A percentile compares a stretch with the other conserved stretches of the same genome.
These are phyloP conservation scores for Oryza australiensis DNA, from an alignment of 176 grass and related monocot genomes.

Conservation along the genomic window DNA sequence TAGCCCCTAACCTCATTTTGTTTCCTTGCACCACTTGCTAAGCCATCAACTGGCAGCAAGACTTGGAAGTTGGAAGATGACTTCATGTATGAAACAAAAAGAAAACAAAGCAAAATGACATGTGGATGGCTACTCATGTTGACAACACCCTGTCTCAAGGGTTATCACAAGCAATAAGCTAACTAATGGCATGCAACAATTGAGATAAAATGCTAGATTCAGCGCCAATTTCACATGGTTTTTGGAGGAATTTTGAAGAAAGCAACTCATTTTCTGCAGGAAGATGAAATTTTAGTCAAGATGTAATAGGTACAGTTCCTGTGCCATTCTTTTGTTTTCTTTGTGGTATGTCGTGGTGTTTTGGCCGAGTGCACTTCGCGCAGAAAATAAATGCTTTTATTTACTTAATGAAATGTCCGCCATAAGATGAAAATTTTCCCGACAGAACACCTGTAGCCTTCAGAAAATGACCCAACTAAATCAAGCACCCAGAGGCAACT, in stretches of 20 bases:
- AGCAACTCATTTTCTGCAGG: not conserved
- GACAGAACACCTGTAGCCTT: not conserved
- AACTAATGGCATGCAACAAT: not conserved
- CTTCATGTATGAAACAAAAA: conserved; percentile 24
- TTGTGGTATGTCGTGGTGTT: too few species aligned
- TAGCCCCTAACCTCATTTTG: not conserved
- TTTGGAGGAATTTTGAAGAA: not conserved
- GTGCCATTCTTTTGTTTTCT: too few species aligned
- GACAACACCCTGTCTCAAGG: conserved; percentile 11
- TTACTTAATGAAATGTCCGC: too few species aligned
- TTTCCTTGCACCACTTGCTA: conserved; percentile 28
- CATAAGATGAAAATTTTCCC: too few species aligned
- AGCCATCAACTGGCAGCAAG: conserved; percentile 21
- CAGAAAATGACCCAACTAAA: conserved; percentile 3
- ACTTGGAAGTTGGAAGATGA: conserved; percentile 42
- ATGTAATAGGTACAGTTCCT: too few species aligned
- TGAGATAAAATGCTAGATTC: conserved; percentile 21
- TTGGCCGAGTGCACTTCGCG: too few species aligned
- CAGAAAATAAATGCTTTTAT: too few species aligned
- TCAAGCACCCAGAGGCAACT: not conserved
- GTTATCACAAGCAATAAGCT: not conserved
- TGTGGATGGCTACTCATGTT: conserved; percentile 20
- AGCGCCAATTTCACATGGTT: not conserved
- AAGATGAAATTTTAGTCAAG: not conserved
- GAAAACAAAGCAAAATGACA: conserved; percentile 7